phyloP scores from a whole-genome alignment of 2,329 filamentous ascomycete species.

The Diaporthe batatas region DNA sequence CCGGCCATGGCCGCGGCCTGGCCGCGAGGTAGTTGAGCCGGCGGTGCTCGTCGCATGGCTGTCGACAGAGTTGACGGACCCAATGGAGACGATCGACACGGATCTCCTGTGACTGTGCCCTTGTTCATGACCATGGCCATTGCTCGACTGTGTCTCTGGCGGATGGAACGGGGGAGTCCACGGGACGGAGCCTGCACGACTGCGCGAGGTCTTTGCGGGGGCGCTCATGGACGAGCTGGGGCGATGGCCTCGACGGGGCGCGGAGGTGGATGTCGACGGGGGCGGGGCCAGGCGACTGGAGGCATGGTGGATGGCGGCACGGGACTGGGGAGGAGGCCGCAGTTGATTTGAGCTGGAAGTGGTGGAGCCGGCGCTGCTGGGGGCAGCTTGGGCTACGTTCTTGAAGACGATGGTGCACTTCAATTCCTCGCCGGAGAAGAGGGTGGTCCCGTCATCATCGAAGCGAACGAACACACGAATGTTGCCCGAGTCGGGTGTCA shows the following conservation, averaged over 20 bases:
- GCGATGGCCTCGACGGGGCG: conserved; percentile 69
- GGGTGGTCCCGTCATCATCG: conserved; percentile 81
- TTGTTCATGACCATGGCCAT: conserved; percentile 48
- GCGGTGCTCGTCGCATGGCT: conserved; percentile 61
- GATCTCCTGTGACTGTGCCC: conserved; percentile 80
- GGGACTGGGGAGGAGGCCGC: conserved; percentile 46
- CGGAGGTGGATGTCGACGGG: conserved; percentile 48
- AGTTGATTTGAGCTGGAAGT: conserved; percentile 44
- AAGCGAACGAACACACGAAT: conserved; percentile 97
- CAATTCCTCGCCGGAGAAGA: conserved; percentile 96
- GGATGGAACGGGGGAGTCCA: conserved; percentile 52
- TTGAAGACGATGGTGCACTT: conserved; percentile 97
- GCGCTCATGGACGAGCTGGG: conserved; percentile 75
- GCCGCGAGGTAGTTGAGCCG: conserved; percentile 57
- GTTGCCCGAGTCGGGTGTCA: conserved; percentile 72
- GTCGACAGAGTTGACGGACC: conserved; percentile 63
- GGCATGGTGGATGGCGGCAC: conserved; percentile 49
- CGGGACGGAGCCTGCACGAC: conserved; percentile 61
- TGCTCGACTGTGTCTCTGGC: conserved; percentile 41
- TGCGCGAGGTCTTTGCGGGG: conserved; percentile 58
- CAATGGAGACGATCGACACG: conserved; percentile 85
- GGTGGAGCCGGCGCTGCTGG: conserved; percentile 43
- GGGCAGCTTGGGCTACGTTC: conserved; percentile 74
- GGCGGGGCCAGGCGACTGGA: conserved; percentile 60
- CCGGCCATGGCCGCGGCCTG: conserved; percentile 76